Evolutionary conservation across 441 rosid genomes (phyloP).

Genomic region (Syzygium syzygioides): DNA sequence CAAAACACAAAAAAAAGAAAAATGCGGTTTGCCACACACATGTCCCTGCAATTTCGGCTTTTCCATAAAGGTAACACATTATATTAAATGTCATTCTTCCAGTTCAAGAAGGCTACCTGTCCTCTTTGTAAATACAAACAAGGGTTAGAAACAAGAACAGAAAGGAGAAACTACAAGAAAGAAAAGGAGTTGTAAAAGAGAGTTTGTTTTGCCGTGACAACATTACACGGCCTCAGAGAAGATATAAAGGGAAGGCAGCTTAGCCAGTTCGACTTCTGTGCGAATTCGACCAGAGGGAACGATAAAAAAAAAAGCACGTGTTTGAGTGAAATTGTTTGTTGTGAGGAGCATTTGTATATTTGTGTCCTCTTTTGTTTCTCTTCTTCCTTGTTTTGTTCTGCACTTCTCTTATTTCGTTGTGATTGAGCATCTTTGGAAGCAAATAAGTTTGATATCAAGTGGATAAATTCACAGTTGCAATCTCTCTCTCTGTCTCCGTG

Average conservation of each 20-base stretch:
- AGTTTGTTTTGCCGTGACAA: not conserved
- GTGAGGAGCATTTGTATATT: conserved; percentile 11
- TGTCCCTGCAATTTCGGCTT: conserved; percentile 7
- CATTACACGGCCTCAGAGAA: not conserved
- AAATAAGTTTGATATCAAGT: conserved; percentile 14
- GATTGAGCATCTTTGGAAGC: conserved; percentile 12
- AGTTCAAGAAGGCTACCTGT: conserved; percentile 11
- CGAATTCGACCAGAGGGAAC: not conserved
- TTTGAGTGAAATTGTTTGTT: conserved; percentile 21
- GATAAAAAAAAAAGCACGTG: not conserved
- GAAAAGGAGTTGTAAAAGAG: not conserved
- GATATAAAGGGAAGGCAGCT: not conserved
- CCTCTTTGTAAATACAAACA: conserved; percentile 29
- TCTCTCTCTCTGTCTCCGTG: not conserved
- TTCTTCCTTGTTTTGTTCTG: not conserved
- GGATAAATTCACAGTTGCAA: not conserved
- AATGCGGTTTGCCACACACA: not conserved
- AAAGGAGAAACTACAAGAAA: not conserved
- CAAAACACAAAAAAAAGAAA: not conserved
- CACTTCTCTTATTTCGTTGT: not conserved
- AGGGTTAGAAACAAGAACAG: conserved; percentile 8
- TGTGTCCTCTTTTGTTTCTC: not conserved
- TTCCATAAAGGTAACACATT: not conserved
- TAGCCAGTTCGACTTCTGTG: not conserved
- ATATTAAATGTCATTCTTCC: conserved; percentile 17